Base-by-base conservation (phyloP, 148 eudicot genomes). In the Drosera capensis region DNA sequence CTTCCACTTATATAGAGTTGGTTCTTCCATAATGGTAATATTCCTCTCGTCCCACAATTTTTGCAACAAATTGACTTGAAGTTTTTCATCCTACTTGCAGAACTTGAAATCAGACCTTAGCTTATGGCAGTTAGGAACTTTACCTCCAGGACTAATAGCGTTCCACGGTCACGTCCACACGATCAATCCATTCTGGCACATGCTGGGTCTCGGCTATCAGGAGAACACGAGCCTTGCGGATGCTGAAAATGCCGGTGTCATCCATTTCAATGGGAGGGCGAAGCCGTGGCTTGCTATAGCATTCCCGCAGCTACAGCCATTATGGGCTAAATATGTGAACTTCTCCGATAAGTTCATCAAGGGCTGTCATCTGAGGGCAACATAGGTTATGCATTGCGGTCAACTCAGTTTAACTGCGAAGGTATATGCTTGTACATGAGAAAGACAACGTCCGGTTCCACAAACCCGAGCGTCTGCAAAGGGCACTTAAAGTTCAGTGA, bases 231-330 rank as follows among this genome's bases (percentile, higher is more conserved):
- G 76, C 49, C 31, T 76, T 0, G 61, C 43, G 11, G 88, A 82
- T 52, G 94, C 82, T 55, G 66, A 74, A 64, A 74, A 49, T 48
- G 96, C 94, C 3, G 96, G 76, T 29, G 94, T 87, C 39, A 51
- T 82, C 45, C 96, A 88, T 58, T 88, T 72, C 46, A 88, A 83
- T 52, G 96, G 96, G 5, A 64, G 94, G 50, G 94, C 94, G 47
- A 87, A 82, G 52, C 96, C 96, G 7, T 88, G 96, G 96, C 71
- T 83, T 15, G 86, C 80, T 28, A 83, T 88, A 44, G 94, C 94
- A 41, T 88, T 88, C 42, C 94, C 94, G 8, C 68, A 75, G 7
- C 94, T 83, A 20, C 66, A 60, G 51, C 68, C 73, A 20, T 61
- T 86, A 14, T 87, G 96, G 96, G 50, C 82, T 6, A 82, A 79